These are phyloP conservation scores for Hippophae rhamnoides DNA, from an alignment of 306 rosid species.

Conservation along the genomic window DNA sequence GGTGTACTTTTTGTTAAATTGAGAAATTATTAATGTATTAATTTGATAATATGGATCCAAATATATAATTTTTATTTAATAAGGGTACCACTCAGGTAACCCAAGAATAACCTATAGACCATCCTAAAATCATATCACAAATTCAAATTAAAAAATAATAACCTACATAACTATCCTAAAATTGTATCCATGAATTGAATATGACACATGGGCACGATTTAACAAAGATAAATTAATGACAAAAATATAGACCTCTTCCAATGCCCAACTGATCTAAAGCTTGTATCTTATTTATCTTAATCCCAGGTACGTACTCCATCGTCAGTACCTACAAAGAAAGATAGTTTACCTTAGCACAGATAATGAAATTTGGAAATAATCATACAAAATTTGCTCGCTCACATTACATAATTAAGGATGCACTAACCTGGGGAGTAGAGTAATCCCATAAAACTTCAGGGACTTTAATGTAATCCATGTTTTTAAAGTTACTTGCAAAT, in stretches of 20 bases:
- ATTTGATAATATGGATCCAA: too few species aligned
- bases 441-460: constrained; percentile 87
- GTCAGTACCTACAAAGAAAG: constrained; percentile 64
- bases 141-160: constrained; percentile 11
- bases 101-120: not conserved
- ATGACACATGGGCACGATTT: constrained; percentile 12
- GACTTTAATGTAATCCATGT: constrained; percentile 81
- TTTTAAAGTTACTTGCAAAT: constrained; percentile 79
- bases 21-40: too few species aligned
- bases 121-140: not conserved
- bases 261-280: constrained; percentile 94
- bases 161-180: too few species aligned
- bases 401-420: constrained; percentile 13
- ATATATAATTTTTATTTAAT: too few species aligned
- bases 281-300: constrained; percentile 86
- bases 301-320: constrained; percentile 99
- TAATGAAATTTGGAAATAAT: not conserved
- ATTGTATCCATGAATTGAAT: not conserved
- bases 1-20: too few species aligned
- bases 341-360: constrained; percentile 1
- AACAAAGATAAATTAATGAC: not conserved
- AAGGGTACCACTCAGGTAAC: too few species aligned
- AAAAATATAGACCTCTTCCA: constrained; percentile 51
- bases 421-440: constrained; percentile 82
- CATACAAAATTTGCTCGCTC: not conserved